Evolutionary conservation across 75 land plant species (phyloP), one percentile per base, ranked within the genome.

Genomic region (Ceratopteris richardii): DNA sequence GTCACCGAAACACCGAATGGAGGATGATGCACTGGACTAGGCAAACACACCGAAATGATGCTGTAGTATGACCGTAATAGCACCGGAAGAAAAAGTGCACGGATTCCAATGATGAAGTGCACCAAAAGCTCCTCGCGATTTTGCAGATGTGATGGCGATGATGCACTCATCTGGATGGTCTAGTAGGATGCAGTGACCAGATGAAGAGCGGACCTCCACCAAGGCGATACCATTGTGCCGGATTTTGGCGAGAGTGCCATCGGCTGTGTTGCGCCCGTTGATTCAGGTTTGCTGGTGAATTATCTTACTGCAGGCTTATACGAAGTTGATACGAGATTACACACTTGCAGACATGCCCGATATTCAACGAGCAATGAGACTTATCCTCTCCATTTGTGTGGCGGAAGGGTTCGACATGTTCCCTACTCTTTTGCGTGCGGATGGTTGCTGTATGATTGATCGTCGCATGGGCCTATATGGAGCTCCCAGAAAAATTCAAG

Each of bases 201-300:
- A n/a, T n/a, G n/a, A n/a, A n/a, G n/a, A n/a, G n/a, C n/a, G n/a
- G n/a, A n/a, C 80, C 54, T 84, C 84, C 62, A 63, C 65, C 13
- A 61, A 71, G 62, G 57, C 13, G 85, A 82, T 14, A 76, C 71
- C 0, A 37, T 80, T 46, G 61, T 75, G 41, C 83, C 85, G 16
- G 85, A 82, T 52, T 82, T 82, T 60, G 82, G 85, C 2, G 85
- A 71, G 59, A 79, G 78, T 67, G 85, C 85, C 1, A 82, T 82
- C 43, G 85, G 85, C 21, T 62, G 85, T 43, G 88, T 85, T 7
- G 83, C 83, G 33, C 83, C 83, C 0, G 73, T 80, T 56, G 83
- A 80, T 56, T 80, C 83, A 31, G 83, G 83, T 25, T 80, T 80
- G n/a, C 61, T 80, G 83, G 83, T 80, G 83, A 81, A 80, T 80